Conservation (phyloP, 345 rosid species). For the Gossypium longicalyx region DNA sequence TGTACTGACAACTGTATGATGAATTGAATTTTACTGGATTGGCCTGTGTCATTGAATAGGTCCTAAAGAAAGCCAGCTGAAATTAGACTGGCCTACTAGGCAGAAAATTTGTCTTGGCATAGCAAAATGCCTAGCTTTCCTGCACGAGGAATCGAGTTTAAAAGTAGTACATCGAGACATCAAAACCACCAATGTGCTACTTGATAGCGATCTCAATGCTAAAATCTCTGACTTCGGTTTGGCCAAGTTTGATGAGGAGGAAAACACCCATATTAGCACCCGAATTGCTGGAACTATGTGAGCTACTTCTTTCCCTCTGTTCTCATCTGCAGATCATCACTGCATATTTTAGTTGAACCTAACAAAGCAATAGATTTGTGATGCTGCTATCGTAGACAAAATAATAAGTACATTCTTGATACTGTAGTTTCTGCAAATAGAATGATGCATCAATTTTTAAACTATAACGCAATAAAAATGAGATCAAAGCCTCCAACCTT, state of each 20-base stretch:
- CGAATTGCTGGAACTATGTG: slow-evolving; percentile 61
- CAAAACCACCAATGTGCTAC: slow-evolving; percentile 65
- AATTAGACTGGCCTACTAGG: slow-evolving; percentile 58
- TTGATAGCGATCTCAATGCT: slow-evolving; percentile 46
- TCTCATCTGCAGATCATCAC: not conserved
- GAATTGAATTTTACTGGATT: not conserved
- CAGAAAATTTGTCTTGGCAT: slow-evolving; percentile 60
- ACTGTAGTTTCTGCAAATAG: not conserved
- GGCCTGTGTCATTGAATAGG: slow-evolving; percentile 20
- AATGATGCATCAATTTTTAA: not conserved
- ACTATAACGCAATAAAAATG: not conserved
- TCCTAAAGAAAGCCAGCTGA: slow-evolving; percentile 32
- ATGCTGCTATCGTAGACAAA: not conserved
- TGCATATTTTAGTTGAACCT: not conserved
- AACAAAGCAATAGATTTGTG: not conserved
- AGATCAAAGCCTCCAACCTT: not conserved
- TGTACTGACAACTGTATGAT: not conserved
- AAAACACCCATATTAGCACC: slow-evolving; percentile 67
- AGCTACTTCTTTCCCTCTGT: slow-evolving; percentile 15
- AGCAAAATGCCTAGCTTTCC: slow-evolving; percentile 61
- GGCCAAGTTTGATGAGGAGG: slow-evolving; percentile 65
- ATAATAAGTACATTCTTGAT: not conserved
- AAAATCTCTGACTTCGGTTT: slow-evolving; percentile 70
- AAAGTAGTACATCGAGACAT: slow-evolving; percentile 75
- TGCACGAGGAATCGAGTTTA: slow-evolving; percentile 65